These are phyloP conservation scores for Phytophthora meadii DNA, from an alignment of 352 stramenopile genomes.

Conservation along the genomic window DNA sequence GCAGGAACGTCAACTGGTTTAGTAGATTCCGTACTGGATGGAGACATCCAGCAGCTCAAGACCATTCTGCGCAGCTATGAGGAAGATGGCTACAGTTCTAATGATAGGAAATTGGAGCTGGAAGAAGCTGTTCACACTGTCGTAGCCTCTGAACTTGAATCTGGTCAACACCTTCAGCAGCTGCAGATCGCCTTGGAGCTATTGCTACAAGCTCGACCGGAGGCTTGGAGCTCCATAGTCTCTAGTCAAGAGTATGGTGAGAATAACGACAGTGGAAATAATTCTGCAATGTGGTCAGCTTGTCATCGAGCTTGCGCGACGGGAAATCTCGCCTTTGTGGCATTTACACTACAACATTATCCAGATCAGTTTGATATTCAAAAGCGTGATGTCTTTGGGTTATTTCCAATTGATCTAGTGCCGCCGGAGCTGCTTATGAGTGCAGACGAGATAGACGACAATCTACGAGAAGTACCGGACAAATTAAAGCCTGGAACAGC, in stretches of 20 bases:
- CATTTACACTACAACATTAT: constrained; percentile 56
- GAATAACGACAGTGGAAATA: constrained; percentile 30
- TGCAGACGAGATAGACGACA: constrained; percentile 26
- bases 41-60: constrained; percentile 62
- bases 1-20: constrained; percentile 32
- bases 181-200: constrained; percentile 69
- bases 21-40: constrained; percentile 61
- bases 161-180: constrained; percentile 66
- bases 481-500: constrained; percentile 23
- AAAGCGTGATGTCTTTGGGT: constrained; percentile 54
- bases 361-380: constrained; percentile 36
- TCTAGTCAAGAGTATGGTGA: constrained; percentile 9
- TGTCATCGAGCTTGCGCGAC: constrained; percentile 66
- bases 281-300: constrained; percentile 52
- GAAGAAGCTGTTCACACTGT: constrained; percentile 67
- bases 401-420: constrained; percentile 66
- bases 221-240: constrained; percentile 39
- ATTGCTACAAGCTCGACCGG: constrained; percentile 45
- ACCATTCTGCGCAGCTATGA: constrained; percentile 36
- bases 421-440: constrained; percentile 53
- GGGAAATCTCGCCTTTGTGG: constrained; percentile 63
- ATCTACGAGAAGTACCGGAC: constrained; percentile 10
- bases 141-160: constrained; percentile 61
- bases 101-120: constrained; percentile 41
- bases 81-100: background rate